Evolutionary conservation across 345 rosid species (phyloP), one percentile per base, ranked within the genome.

Genomic region (Rhizophora mangle): DNA sequence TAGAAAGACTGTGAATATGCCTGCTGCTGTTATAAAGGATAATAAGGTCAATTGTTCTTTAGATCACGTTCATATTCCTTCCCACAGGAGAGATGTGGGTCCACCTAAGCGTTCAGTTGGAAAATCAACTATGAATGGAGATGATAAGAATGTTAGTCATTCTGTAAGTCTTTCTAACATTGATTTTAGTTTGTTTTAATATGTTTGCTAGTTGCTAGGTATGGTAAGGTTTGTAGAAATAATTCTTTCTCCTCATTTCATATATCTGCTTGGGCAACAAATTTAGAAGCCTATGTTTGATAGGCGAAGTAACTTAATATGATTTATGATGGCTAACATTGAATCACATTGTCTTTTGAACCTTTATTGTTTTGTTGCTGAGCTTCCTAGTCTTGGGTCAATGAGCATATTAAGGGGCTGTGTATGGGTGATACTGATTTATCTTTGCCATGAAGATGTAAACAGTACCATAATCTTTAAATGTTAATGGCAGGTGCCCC

Each of bases 401-500:
- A 39, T 39, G 47, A 39, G 11, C 47, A 11, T 39, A 11, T 9
- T 39, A 39, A 39, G 47, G 15, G 10, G 3, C 47, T 2, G 16
- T 39, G 16, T 39, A 39, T 3, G 47, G 47, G 47, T 43, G 46
- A 62, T 70, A 6, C 39, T 54, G 65, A 36, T 55, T 46, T 15
- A 53, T 26, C 31, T 29, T 65, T 32, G 11, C 39, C 18, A 32
- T 55, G 49, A 55, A 30, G 65, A 70, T 26, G 75, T 21, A 63
- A 63, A 68, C 26, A 47, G 20, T 64, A 18, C 65, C 61, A 69
- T 56, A 63, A 61, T 55, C 68, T 70, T 69, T 64, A 75, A 76
- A 34, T 78, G 27, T 72, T 80, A 37, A 67, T 74, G 80, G 81
- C 92, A 95, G 99, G 89, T 84, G 53, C 74, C 81, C 74, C 76